Evolutionary conservation across 352 stramenopile species (phyloP), one percentile per base, ranked within the genome.

Genomic region (Peronospora destructor): DNA sequence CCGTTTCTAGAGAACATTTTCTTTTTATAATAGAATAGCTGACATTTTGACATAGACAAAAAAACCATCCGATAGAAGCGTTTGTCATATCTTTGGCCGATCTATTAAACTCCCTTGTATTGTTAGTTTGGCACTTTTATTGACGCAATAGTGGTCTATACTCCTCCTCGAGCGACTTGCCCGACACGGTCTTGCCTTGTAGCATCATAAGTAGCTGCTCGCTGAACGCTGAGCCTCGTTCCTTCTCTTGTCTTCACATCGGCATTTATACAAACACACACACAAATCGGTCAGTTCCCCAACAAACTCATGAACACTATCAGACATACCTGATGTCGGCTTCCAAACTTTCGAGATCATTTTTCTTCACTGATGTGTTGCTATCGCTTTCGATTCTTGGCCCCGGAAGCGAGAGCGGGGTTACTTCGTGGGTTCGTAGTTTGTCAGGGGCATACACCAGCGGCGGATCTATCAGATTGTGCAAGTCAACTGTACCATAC

Each of bases 201-300:
- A 87, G 63, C 58, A 78, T 73, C 53, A 61, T 60, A 35, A 87
- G 45, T 19, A 87, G 58, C 44, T 81, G 62, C 21, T 73, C 45
- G 29, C 73, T 59, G 33, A 87, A 87, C 3, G 57, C 65, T 3
- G 51, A 70, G 0, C 61, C 69, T 30, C 53, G 53, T 40, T 64
- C 61, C 45, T 74, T 83, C 37, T 85, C 76, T 14, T 17, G 56
- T 42, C 59, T 60, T 36, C 16, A 49, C 12, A 61, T 33, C 19
- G 41, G 13, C 14, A 51, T 12, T 32, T 9, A n/a, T 12, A 26
- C 5, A 14, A 41, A n/a, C 47, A 43, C 32, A 6, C 13, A 17
- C 13, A 28, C 6, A 16, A n/a, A 29, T 36, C 9, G 43, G 26
- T 54, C 14, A 43, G 23, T 26, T 16, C 25, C 10, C n/a, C 38